Evolutionary conservation across 495 filamentous ascomycete genomes (phyloP), one percentile per base, ranked within the genome.

Genomic region (Podospora sp.): DNA sequence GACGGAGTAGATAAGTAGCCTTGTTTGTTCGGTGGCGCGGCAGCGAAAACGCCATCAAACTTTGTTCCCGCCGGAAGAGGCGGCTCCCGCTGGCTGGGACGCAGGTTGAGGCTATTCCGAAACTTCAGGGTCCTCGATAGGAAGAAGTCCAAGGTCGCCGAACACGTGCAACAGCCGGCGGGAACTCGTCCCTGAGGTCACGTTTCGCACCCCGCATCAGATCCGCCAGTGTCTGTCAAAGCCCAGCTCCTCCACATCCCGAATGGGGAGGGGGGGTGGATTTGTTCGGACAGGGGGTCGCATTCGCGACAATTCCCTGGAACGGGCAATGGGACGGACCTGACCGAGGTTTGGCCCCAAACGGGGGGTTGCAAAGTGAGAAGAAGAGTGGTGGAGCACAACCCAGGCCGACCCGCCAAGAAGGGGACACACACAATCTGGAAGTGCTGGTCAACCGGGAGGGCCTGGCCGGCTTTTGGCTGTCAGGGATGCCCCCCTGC

Each of bases 221-320:
- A 12, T 18, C 40, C 2, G 2, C 40, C 40, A 18, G 11, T 46
- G 40, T 55, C 52, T 55, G 52, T 22, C 52, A 55, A 55, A 55
- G 14, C 52, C 52, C 52, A 55, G 14, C 52, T n/a, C 52, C 52
- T 55, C 52, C 52, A 55, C 52, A 55, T 55, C n/a, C 52, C 52
- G 62, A 40, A 46, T 18, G 9, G 49, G 49, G 25, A 26, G 12
- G 29, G 29, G 29, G 29, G 29, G 29, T 33, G 29, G 29, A 33
- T 33, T 33, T 33, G 29, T 33, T 33, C 60, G n/a, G 33, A 21
- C 60, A 62, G 60, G 33, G 29, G 35, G 60, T 46, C 36, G 25
- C 29, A 65, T 65, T 65, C 63, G 63, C 63, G 63, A 65, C 63
- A 65, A 65, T 65, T 65, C 16, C 53, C 63, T 65, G 52, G 63